Base-by-base conservation (phyloP, 305 asterid genomes). In the Striga hermonthica region DNA sequence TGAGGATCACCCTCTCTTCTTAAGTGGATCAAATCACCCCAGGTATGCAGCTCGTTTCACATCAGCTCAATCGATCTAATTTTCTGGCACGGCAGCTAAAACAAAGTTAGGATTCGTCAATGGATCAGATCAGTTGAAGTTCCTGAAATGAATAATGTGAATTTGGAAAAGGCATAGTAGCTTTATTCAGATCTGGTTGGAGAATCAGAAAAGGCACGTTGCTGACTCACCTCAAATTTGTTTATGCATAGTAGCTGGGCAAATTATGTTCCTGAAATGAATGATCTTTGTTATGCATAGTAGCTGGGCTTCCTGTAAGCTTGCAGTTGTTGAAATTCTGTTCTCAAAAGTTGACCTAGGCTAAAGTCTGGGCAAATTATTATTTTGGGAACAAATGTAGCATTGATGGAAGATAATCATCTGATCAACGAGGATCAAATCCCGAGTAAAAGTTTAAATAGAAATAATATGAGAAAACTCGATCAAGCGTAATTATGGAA, bases 101-200 rank as follows among this genome's bases (percentile, higher is more conserved):
- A n/a, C n/a, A n/a, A n/a, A n/a, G n/a, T n/a, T n/a, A n/a, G n/a
- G n/a, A n/a, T n/a, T n/a, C n/a, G n/a, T n/a, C n/a, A n/a, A n/a
- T n/a, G n/a, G n/a, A n/a, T n/a, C n/a, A n/a, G n/a, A n/a, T n/a
- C n/a, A n/a, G n/a, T n/a, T n/a, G n/a, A n/a, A n/a, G n/a, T n/a
- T n/a, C n/a, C n/a, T n/a, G n/a, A n/a, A n/a, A n/a, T n/a, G n/a
- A n/a, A n/a, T n/a, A n/a, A n/a, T n/a, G n/a, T n/a, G n/a, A n/a
- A n/a, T n/a, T n/a, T n/a, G n/a, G n/a, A n/a, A n/a, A n/a, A n/a
- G n/a, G n/a, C n/a, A n/a, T n/a, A 75, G 97, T 86, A 69, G 72
- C 79, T 73, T 59, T 84, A 71, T 86, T 78, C 82, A 83, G 93
- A 76, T 92, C 98, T 44, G 98, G 98, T 76, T 92, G 98, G 98